Conservation (phyloP, 345 rosid genomes). For the Clarkia xantiana region DNA sequence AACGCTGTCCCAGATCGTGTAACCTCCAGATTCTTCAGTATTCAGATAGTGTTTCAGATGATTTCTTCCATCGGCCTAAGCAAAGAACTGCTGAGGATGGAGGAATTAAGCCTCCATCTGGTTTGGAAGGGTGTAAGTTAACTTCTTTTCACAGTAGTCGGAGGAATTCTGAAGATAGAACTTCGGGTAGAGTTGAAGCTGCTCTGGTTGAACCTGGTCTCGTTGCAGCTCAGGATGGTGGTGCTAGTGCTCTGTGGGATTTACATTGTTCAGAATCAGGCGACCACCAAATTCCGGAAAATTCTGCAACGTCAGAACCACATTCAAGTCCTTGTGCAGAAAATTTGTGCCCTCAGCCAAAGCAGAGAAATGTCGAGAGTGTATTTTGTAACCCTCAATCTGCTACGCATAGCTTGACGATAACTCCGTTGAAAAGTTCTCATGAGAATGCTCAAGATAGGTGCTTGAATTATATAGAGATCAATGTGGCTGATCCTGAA, state of each 20-base stretch:
- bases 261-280: slow-evolving; percentile 17
- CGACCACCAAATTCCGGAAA: slow-evolving; percentile 14
- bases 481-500: slow-evolving; percentile 10
- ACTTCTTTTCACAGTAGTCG: too few relatives aligned
- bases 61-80: too few relatives aligned
- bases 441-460: slow-evolving; percentile 7
- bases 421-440: slow-evolving; percentile 15
- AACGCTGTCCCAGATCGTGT: too few relatives aligned
- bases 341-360: slow-evolving; percentile 28
- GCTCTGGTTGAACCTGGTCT: too few relatives aligned
- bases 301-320: slow-evolving; percentile 10
- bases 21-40: too few relatives aligned
- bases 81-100: too few relatives aligned
- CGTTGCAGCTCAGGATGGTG: slow-evolving; percentile 5
- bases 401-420: slow-evolving; percentile 27
- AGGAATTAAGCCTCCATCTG: too few relatives aligned
- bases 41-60: too few relatives aligned
- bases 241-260: slow-evolving; percentile 8
- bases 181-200: too few relatives aligned
- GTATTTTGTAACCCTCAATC: slow-evolving; percentile 13
- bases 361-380: slow-evolving; percentile 30
- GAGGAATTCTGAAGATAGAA: too few relatives aligned
- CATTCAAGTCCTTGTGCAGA: slow-evolving; percentile 14
- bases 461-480: slow-evolving; percentile 6
- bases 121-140: too few relatives aligned